Percentiles rank a stretch among this genome's conserved stretches.
phyloP scores from a whole-genome alignment of 2,329 filamentous ascomycete species.

The Clonostachys solani region DNA sequence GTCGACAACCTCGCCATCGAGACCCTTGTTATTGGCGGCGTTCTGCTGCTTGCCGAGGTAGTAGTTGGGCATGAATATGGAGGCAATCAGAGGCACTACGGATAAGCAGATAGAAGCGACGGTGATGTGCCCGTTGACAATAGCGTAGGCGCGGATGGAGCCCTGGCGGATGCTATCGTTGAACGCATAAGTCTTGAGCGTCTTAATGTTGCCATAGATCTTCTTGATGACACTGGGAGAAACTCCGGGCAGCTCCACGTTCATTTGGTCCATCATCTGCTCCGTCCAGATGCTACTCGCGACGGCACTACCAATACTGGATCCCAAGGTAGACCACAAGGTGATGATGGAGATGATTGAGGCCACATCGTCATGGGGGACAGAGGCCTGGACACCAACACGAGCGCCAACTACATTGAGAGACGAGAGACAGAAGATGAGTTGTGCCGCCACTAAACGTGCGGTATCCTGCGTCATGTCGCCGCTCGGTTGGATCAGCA shows the following conservation, averaged over 20 bases:
- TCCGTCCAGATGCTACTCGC: constrained; percentile 30
- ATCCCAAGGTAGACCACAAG: constrained; percentile 32
- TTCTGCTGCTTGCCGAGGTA: constrained; percentile 28
- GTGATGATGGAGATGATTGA: constrained; percentile 28
- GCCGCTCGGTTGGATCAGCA: constrained; percentile 20
- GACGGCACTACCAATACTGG: constrained; percentile 29
- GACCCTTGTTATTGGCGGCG: constrained; percentile 22
- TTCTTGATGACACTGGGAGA: constrained; percentile 12
- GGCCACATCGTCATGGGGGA: constrained; percentile 35
- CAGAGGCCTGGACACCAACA: constrained; percentile 32
- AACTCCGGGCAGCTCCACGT: constrained; percentile 17
- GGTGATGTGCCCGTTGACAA: constrained; percentile 27
- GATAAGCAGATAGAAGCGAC: constrained; percentile 21
- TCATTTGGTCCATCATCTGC: constrained; percentile 26
- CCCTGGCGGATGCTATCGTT: constrained; percentile 26
- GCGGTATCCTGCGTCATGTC: constrained; percentile 25
- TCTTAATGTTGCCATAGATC: constrained; percentile 26
- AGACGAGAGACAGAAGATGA: constrained; percentile 27
- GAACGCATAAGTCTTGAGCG: constrained; percentile 23
- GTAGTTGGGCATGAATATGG: constrained; percentile 35
- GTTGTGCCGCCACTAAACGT: constrained; percentile 23
- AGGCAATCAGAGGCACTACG: constrained; percentile 21
- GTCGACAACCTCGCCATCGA: constrained; percentile 18
- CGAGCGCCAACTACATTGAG: constrained; percentile 32
- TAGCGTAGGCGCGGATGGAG: constrained; percentile 25